These are phyloP conservation scores for Serendipita indica DNA, from an alignment of 768 basidiomycete species.

Conservation along the genomic window DNA sequence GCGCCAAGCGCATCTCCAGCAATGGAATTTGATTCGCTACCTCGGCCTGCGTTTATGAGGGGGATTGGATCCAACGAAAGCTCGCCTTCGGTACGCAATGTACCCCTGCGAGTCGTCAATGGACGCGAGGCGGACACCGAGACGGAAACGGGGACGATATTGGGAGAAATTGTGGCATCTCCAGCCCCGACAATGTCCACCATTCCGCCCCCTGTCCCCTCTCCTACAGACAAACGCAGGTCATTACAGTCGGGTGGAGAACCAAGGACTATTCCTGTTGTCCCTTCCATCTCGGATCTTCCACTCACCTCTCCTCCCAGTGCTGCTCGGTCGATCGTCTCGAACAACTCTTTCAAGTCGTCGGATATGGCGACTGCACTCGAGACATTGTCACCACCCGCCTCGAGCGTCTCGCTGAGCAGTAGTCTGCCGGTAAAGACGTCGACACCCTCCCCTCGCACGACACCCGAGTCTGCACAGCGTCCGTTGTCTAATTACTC, in stretches of 20 bases:
- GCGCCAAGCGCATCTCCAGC: background rate
- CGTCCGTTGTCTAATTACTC: no score
- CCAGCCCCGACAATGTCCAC: background rate
- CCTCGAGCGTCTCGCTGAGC: background rate
- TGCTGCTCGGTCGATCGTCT: background rate
- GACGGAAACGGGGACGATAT: background rate
- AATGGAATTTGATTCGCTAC: background rate
- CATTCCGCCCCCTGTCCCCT: background rate
- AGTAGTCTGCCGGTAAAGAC: background rate
- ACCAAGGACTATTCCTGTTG: background rate
- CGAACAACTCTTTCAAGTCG: background rate
- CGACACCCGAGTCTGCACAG: no score
- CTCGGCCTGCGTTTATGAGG: background rate
- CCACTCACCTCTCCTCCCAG: background rate
- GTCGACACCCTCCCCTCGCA: no score
- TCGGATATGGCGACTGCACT: constrained; percentile 3
- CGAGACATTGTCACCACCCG: background rate
- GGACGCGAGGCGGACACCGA: background rate
- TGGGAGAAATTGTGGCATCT: background rate
- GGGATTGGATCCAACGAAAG: background rate
- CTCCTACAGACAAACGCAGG: background rate
- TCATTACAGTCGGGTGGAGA: background rate
- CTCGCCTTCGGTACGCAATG: background rate
- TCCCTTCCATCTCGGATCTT: constrained; percentile 6
- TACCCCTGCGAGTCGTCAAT: background rate